These are phyloP conservation scores for Ilyonectria destructans DNA, from an alignment of 2,329 filamentous ascomycete species.

Conservation along the genomic window DNA sequence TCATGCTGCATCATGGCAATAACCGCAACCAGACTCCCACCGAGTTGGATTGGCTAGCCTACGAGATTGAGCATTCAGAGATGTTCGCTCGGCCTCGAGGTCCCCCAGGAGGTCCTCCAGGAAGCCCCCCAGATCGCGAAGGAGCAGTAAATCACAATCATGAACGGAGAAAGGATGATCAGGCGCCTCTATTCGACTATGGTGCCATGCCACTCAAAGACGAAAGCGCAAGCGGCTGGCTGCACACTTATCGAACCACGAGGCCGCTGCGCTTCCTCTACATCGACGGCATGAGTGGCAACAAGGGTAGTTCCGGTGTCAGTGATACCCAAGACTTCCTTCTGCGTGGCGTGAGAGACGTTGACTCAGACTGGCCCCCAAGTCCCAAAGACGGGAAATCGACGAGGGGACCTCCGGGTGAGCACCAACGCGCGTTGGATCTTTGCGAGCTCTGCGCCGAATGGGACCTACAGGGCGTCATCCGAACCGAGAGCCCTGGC, in stretches of 20 bases:
- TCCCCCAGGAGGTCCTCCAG: constrained; percentile 4
- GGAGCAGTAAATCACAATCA: background rate
- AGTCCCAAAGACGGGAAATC: constrained; percentile 53
- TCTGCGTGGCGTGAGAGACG: constrained; percentile 12
- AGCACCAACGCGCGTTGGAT: constrained; percentile 51
- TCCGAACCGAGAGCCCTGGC: constrained; percentile 73
- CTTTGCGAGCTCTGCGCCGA: constrained; percentile 21
- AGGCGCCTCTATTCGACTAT: background rate
- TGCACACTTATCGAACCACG: constrained; percentile 69
- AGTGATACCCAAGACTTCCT: constrained; percentile 22
- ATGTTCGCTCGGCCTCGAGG: constrained; percentile 61
- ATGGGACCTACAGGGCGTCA: constrained; percentile 62
- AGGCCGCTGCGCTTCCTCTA: constrained; percentile 68
- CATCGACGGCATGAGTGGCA: constrained; percentile 72
- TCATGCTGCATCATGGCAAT: constrained; percentile 72
- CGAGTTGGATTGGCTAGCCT: constrained; percentile 74
- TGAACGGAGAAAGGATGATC: background rate
- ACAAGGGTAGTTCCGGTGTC: constrained; percentile 58
- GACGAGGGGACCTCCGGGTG: constrained; percentile 12
- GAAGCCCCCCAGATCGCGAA: background rate
- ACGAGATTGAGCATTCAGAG: constrained; percentile 75
- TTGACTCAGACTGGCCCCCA: constrained; percentile 50
- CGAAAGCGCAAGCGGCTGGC: constrained; percentile 57
- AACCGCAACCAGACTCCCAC: constrained; percentile 58
- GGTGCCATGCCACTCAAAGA: background rate